Conservation (phyloP, 495 filamentous ascomycete genomes). For the Tuber microsphaerosporum region DNA sequence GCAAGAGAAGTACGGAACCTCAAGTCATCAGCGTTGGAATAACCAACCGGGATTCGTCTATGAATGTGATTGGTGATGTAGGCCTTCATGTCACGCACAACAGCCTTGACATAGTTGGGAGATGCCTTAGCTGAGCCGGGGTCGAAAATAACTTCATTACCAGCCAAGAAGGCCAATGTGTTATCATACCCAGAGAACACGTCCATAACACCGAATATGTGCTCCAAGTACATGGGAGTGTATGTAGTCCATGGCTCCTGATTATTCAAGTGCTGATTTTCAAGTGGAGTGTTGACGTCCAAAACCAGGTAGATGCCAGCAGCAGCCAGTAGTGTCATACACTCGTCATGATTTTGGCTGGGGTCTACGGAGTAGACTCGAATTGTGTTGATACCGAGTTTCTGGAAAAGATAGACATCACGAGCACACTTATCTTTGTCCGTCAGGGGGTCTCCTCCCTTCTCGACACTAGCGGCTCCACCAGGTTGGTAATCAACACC, state of each 20-base stretch:
- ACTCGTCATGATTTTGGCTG: constrained; percentile 53
- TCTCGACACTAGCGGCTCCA: constrained; percentile 19
- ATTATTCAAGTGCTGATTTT: constrained; percentile 45
- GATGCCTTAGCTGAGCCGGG: constrained; percentile 60
- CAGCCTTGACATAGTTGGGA: constrained; percentile 69
- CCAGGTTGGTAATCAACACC: constrained; percentile 60
- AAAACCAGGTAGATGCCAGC: constrained; percentile 61
- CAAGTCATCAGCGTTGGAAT: constrained; percentile 59
- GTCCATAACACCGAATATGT: constrained; percentile 65
- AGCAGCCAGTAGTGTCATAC: constrained; percentile 59
- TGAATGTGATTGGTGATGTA: constrained; percentile 55
- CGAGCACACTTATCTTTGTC: constrained; percentile 53
- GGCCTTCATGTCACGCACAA: constrained; percentile 71
- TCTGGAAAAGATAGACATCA: constrained; percentile 56
- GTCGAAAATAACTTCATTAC: constrained; percentile 70
- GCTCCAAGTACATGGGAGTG: constrained; percentile 54
- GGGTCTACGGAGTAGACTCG: constrained; percentile 66
- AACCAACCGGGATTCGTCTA: constrained; percentile 48
- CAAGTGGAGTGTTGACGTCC: constrained; percentile 47
- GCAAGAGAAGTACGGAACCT: constrained; percentile 85
- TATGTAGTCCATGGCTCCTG: constrained; percentile 41
- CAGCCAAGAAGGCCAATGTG: constrained; percentile 67
- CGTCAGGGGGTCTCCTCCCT: constrained; percentile 49
- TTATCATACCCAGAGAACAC: constrained; percentile 64
- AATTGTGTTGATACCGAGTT: constrained; percentile 62